These are phyloP conservation scores for Neurospora sublineolata DNA, from an alignment of 495 filamentous ascomycete genomes.

Conservation along the genomic window DNA sequence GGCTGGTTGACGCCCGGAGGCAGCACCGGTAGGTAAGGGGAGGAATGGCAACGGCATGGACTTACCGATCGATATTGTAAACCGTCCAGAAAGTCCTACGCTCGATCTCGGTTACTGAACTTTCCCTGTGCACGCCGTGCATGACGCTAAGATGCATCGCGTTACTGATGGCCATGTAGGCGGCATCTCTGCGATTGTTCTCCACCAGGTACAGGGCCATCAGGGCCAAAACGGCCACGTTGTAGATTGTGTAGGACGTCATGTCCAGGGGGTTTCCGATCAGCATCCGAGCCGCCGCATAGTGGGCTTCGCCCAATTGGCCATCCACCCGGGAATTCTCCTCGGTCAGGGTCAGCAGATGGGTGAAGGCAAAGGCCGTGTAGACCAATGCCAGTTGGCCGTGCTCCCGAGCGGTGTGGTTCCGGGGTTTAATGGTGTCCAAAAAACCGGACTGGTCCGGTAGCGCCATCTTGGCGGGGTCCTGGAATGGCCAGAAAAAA, in stretches of 20 bases:
- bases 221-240: constrained; percentile 24
- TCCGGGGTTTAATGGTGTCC: not conserved
- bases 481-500: constrained; percentile 25
- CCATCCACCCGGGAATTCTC: constrained; percentile 9
- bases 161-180: constrained; percentile 24
- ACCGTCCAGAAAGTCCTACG: constrained; percentile 33
- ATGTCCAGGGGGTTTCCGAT: constrained; percentile 28
- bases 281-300: constrained; percentile 21
- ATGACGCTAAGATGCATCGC: constrained; percentile 26
- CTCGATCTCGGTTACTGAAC: constrained; percentile 15
- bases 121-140: constrained; percentile 25
- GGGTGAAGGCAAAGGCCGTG: constrained; percentile 19
- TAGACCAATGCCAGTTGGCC: constrained; percentile 22
- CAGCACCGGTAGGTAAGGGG: not conserved
- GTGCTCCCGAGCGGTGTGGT: not conserved
- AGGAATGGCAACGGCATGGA: not conserved
- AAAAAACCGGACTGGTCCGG: not conserved
- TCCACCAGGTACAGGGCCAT: constrained; percentile 31
- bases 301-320: constrained; percentile 20
- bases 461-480: constrained; percentile 6
- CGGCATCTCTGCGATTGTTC: constrained; percentile 28
- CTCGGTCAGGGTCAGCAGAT: constrained; percentile 9
- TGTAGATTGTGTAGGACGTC: constrained; percentile 15
- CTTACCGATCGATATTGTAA: constrained; percentile 30
- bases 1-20: not conserved